Evolutionary conservation across 2,329 filamentous ascomycete genomes (phyloP).

Genomic region (Colletotrichum somersetense): DNA sequence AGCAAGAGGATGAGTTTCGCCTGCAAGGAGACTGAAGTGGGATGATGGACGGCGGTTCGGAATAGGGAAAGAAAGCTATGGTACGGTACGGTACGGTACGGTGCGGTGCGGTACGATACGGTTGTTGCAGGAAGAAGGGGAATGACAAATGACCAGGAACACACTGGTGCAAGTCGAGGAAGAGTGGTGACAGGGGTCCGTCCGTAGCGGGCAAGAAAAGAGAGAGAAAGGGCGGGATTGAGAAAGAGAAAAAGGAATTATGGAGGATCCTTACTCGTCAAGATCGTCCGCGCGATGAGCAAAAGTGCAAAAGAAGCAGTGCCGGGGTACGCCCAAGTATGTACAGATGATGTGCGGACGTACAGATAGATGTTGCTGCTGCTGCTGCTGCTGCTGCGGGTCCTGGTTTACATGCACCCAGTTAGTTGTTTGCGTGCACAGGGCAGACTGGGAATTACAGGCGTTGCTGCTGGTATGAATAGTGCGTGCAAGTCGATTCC

Average conservation of each 20-base stretch:
- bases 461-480: constrained; percentile 1
- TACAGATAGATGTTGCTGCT: neutral
- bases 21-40: constrained; percentile 33
- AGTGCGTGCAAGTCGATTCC: constrained; percentile 21
- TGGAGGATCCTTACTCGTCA: constrained; percentile 29
- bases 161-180: constrained; percentile 1
- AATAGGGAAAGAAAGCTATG: constrained; percentile 9
- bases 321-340: constrained; percentile 27
- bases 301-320: constrained; percentile 17
- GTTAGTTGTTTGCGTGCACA: constrained; percentile 3
- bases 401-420: neutral
- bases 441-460: neutral
- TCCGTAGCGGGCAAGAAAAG: constrained; percentile 8
- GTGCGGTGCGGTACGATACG: neutral
- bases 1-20: constrained; percentile 16
- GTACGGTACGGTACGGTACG: no score
- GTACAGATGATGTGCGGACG: constrained; percentile 22
- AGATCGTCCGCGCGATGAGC: constrained; percentile 40
- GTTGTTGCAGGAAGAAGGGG: constrained; percentile 22
- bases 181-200: constrained; percentile 8
- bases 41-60: constrained; percentile 4
- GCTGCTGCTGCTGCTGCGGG: neutral
- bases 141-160: constrained; percentile 39
- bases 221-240: constrained; percentile 22
- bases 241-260: constrained; percentile 35